These are phyloP conservation scores for Leccinum fuscescens DNA, from an alignment of 1,284 basidiomycete genomes.

Conservation along the genomic window DNA sequence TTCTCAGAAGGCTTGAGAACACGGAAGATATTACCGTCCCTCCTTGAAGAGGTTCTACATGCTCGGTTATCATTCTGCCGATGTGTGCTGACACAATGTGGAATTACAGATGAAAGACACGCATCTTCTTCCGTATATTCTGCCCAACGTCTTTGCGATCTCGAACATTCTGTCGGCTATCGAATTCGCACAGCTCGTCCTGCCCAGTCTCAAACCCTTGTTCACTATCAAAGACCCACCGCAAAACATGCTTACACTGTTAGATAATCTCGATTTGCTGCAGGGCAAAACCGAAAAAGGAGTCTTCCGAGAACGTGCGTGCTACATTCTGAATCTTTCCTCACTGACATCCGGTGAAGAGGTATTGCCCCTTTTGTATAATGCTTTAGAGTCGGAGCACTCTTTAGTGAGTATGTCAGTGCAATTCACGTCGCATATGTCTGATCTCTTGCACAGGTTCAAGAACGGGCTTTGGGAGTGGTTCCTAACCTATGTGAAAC, in stretches of 20 bases:
- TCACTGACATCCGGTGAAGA: slow-evolving; percentile 45
- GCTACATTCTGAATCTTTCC: not conserved
- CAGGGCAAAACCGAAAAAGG: slow-evolving; percentile 88
- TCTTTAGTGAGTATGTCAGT: slow-evolving; percentile 50
- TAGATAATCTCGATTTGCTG: slow-evolving; percentile 87
- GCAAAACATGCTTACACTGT: slow-evolving; percentile 90
- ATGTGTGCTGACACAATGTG: slow-evolving; percentile 12
- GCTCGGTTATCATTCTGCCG: not conserved
- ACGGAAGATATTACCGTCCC: slow-evolving; percentile 90
- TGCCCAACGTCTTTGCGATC: slow-evolving; percentile 98
- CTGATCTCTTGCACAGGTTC: slow-evolving; percentile 52
- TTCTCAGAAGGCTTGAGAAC: slow-evolving; percentile 88
- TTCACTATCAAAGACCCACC: slow-evolving; percentile 94
- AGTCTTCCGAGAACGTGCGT: slow-evolving; percentile 86
- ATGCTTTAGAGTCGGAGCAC: slow-evolving; percentile 92
- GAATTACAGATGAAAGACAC: slow-evolving; percentile 83
- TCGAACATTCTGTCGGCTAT: slow-evolving; percentile 72
- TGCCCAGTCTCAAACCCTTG: slow-evolving; percentile 88
- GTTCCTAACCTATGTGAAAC: slow-evolving; percentile 90
- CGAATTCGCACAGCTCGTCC: slow-evolving; percentile 81
- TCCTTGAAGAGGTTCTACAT: slow-evolving; percentile 82
- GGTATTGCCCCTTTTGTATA: slow-evolving; percentile 93
- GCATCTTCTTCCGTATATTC: slow-evolving; percentile 88
- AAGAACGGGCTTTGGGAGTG: slow-evolving; percentile 85
- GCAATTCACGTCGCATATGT: not conserved